A percentile compares a stretch with the other conserved stretches of the same genome.
phyloP scores from a whole-genome alignment of 345 rosid genomes.

The Nephelium lappaceum region DNA sequence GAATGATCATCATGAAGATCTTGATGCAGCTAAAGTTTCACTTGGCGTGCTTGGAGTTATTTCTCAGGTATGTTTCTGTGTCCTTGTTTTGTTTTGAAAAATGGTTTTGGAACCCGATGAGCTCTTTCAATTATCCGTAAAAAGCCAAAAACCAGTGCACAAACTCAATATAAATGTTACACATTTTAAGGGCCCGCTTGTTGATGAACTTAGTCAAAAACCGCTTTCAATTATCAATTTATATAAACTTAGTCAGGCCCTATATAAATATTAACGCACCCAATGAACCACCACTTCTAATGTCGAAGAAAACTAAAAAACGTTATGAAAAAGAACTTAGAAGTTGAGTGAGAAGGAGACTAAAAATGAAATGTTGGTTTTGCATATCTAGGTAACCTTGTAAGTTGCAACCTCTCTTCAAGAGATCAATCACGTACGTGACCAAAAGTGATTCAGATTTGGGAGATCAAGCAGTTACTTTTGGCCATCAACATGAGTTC shows the following conservation, averaged over 20 bases:
- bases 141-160: too few relatives aligned
- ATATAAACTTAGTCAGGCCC: too few relatives aligned
- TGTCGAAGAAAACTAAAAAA: too few relatives aligned
- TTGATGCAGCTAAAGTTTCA: conserved; percentile 68
- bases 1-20: conserved; percentile 34
- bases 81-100: not conserved
- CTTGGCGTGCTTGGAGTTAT: conserved; percentile 88
- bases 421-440: conserved; percentile 52
- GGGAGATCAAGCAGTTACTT: conserved; percentile 44
- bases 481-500: conserved; percentile 67
- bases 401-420: conserved; percentile 65
- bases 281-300: too few relatives aligned
- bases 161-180: too few relatives aligned
- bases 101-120: not conserved
- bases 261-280: too few relatives aligned
- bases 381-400: conserved; percentile 58
- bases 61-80: conserved; percentile 52
- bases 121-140: too few relatives aligned
- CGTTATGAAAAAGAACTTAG: too few relatives aligned
- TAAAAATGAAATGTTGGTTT: not conserved
- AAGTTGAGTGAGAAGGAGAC: not conserved
- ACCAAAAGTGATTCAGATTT: conserved; percentile 46
- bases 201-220: too few relatives aligned
- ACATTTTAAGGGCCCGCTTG: too few relatives aligned
- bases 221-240: too few relatives aligned